phyloP scores from a whole-genome alignment of 1,284 basidiomycete genomes.

The Ganoderma leucocontextum region DNA sequence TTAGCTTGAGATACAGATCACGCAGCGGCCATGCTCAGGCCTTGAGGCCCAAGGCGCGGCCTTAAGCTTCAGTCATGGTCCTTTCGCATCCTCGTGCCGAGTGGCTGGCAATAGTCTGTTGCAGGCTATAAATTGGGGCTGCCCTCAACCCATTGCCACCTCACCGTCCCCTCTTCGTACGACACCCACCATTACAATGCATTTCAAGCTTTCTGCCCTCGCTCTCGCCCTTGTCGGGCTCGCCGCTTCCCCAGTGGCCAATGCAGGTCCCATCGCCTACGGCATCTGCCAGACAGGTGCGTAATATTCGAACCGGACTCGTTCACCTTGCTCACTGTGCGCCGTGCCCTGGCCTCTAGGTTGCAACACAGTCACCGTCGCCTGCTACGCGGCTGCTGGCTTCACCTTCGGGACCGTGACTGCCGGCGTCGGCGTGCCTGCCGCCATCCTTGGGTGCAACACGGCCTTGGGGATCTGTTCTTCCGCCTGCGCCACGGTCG shows the following conservation, averaged over 20 bases:
- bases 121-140: no score
- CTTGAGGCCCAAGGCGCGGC: no score
- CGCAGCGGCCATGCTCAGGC: no score
- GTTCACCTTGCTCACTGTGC: no score
- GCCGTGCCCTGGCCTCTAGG: constrained; percentile 49
- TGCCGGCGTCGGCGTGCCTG: constrained; percentile 50
- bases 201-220: constrained; percentile 11
- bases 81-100: no score
- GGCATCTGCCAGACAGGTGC: constrained; percentile 58
- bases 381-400: constrained; percentile 64
- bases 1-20: no score
- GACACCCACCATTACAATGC: constrained; percentile 5
- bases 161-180: no score
- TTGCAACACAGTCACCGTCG: constrained; percentile 58
- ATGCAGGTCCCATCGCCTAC: constrained; percentile 54
- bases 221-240: neutral
- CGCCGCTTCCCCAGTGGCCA: neutral
- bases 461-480: constrained; percentile 52
- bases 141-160: no score
- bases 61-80: no score
- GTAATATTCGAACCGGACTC: constrained; percentile 4
- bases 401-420: constrained; percentile 58
- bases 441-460: constrained; percentile 60
- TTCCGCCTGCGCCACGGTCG: constrained; percentile 38
- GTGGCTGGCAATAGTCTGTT: no score